phyloP scores from a whole-genome alignment of 495 filamentous ascomycete genomes.

The Lasiosphaeriaceae sp. region DNA sequence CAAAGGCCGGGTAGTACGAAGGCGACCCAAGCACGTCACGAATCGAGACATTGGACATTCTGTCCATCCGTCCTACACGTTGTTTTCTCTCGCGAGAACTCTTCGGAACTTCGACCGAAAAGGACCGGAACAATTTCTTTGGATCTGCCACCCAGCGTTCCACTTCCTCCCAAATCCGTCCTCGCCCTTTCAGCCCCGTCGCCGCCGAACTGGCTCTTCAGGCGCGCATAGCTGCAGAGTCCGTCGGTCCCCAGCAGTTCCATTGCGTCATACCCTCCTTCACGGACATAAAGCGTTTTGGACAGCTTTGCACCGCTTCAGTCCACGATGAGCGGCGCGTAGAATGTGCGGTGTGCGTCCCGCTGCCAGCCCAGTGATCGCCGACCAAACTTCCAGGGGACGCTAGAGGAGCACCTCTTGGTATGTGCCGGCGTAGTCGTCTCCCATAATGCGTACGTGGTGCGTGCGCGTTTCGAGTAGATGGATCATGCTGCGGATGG shows the following conservation, averaged over 20 bases:
- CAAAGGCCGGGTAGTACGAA: too few relatives aligned
- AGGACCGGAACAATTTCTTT: neutral
- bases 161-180: slow-evolving; percentile 2
- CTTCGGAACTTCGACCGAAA: slow-evolving; percentile 7
- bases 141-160: slow-evolving; percentile 2
- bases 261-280: slow-evolving; percentile 23
- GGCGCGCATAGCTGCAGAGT: slow-evolving; percentile 1
- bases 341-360: slow-evolving; percentile 15
- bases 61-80: too few relatives aligned
- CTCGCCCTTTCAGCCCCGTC: slow-evolving; percentile 3
- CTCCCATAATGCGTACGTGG: slow-evolving; percentile 25
- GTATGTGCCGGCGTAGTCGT: slow-evolving; percentile 31
- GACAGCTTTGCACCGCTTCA: slow-evolving; percentile 32
- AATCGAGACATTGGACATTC: too few relatives aligned
- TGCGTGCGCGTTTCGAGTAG: slow-evolving; percentile 11
- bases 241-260: slow-evolving; percentile 5
- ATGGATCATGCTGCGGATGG: slow-evolving; percentile 16
- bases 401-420: slow-evolving; percentile 22
- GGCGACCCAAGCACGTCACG: too few relatives aligned
- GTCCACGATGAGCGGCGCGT: slow-evolving; percentile 30
- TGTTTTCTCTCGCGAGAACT: too few relatives aligned
- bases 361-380: slow-evolving; percentile 5
- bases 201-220: slow-evolving; percentile 6
- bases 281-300: slow-evolving; percentile 26
- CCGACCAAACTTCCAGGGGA: slow-evolving; percentile 18